Evolutionary conservation across 129 eudicot species (phyloP).

Genomic region (Tanacetum coccineum): DNA sequence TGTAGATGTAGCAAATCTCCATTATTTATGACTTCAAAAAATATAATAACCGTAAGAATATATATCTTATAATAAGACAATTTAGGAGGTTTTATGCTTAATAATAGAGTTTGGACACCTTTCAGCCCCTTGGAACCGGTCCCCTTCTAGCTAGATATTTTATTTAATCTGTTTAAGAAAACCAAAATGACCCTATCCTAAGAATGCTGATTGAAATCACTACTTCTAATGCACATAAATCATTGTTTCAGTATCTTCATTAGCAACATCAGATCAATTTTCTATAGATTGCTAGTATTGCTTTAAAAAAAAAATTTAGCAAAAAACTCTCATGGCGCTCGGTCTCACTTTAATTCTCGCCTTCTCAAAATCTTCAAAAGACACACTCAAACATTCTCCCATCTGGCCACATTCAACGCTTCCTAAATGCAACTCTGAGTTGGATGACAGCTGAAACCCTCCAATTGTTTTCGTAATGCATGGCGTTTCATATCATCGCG

Average conservation of each 20-base stretch:
- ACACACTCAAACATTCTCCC: slow-evolving; percentile 37
- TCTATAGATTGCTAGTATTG: no score
- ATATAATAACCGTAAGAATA: no score
- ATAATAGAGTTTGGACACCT: no score
- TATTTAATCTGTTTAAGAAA: not conserved
- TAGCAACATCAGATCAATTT: not conserved
- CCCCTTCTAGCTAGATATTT: no score
- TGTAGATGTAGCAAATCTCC: no score
- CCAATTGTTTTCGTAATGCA: slow-evolving; percentile 31
- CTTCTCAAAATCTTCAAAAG: slow-evolving; percentile 72
- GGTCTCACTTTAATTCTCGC: slow-evolving; percentile 86
- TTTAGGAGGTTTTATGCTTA: no score
- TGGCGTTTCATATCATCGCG: slow-evolving; percentile 19
- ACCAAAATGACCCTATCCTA: not conserved
- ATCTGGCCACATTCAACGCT: slow-evolving; percentile 17
- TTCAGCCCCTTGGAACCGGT: no score
- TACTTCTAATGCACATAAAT: not conserved
- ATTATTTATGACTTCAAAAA: no score
- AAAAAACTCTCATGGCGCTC: slow-evolving; percentile 99
- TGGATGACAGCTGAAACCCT: slow-evolving; percentile 37
- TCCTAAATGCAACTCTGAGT: slow-evolving; percentile 21
- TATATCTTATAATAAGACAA: no score
- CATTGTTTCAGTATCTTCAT: not conserved
- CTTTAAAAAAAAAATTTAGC: not conserved
- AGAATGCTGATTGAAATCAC: no score